Percentiles rank a stretch among this genome's conserved stretches.
phyloP scores from a whole-genome alignment of 2,329 filamentous ascomycete species.

The Colletotrichum cuscutae region DNA sequence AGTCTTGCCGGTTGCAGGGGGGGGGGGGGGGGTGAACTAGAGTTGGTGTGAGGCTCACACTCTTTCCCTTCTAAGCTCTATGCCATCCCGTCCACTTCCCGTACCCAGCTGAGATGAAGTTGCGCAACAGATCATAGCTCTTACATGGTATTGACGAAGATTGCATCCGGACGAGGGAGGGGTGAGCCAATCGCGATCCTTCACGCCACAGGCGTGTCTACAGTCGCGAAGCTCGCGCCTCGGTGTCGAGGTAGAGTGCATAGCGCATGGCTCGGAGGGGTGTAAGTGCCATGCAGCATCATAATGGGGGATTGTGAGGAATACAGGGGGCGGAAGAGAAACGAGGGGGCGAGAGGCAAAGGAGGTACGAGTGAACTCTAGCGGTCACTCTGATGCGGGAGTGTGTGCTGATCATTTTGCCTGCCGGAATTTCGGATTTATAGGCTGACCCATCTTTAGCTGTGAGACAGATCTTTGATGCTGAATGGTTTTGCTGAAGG shows the following conservation, averaged over 20 bases:
- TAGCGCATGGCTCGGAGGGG: constrained; percentile 1
- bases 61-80: background rate
- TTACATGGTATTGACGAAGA: background rate
- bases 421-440: background rate
- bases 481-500: background rate
- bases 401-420: background rate
- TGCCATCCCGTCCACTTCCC: constrained; percentile 8
- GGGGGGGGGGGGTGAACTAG: background rate
- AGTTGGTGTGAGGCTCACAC: background rate
- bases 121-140: background rate
- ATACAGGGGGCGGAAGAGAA: background rate
- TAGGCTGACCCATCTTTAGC: background rate
- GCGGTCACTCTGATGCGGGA: background rate
- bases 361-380: background rate
- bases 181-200: background rate
- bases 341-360: background rate
- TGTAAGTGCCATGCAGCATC: background rate
- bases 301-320: background rate
- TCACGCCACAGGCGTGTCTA: constrained; percentile 18
- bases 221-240: background rate
- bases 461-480: background rate
- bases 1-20: background rate
- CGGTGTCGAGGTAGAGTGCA: constrained; percentile 17
- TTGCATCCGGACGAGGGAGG: background rate
- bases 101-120: constrained; percentile 12